Conservation (phyloP, 441 rosid genomes). For the Gossypium gossypioides region DNA sequence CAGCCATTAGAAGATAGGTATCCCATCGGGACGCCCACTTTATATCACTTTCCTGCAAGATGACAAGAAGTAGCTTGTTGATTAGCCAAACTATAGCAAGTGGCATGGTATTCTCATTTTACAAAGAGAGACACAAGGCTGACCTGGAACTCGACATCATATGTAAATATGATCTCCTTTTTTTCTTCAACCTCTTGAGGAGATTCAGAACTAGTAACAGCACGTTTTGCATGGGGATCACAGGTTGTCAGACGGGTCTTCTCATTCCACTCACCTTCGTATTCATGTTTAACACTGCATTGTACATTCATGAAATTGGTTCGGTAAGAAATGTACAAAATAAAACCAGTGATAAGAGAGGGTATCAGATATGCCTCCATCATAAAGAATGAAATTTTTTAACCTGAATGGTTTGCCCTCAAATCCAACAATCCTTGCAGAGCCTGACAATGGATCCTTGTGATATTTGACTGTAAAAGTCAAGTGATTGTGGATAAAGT, state of each 20-base stretch:
- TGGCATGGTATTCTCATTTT: background rate
- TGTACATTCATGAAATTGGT: slow-evolving; percentile 25
- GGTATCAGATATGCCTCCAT: background rate
- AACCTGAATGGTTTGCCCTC: slow-evolving; percentile 89
- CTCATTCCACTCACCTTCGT: slow-evolving; percentile 75
- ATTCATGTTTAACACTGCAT: slow-evolving; percentile 67
- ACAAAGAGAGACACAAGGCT: background rate
- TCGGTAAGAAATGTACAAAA: background rate
- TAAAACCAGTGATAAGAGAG: background rate
- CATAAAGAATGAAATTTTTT: background rate
- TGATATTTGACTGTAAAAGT: slow-evolving; percentile 68
- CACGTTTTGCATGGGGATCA: slow-evolving; percentile 75
- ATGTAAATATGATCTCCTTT: slow-evolving; percentile 70
- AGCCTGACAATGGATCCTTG: slow-evolving; percentile 46
- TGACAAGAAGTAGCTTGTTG: slow-evolving; percentile 8
- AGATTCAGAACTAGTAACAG: slow-evolving; percentile 62
- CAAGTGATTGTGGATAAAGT: slow-evolving; percentile 79
- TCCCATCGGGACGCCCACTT: slow-evolving; percentile 98
- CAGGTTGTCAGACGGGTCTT: slow-evolving; percentile 67
- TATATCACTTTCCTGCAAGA: slow-evolving; percentile 65
- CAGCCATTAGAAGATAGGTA: slow-evolving; percentile 83
- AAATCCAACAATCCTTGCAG: slow-evolving; percentile 81
- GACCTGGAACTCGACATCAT: slow-evolving; percentile 81
- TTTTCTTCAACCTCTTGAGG: slow-evolving; percentile 82
- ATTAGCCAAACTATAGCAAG: background rate